Evolutionary conservation across 2,329 filamentous ascomycete species (phyloP).

Genomic region (Claviceps digitariae): DNA sequence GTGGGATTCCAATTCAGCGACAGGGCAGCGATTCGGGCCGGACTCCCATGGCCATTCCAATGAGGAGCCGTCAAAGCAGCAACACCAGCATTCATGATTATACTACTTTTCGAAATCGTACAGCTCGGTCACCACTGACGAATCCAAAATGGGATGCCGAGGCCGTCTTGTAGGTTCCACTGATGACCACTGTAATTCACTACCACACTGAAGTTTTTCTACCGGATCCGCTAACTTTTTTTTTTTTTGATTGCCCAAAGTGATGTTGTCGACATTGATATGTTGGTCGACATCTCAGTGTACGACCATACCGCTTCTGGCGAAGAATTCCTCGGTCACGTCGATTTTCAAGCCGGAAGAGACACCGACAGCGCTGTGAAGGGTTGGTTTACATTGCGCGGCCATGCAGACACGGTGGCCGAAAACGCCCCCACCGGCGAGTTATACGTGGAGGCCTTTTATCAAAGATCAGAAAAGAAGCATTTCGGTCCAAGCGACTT

Average conservation of each 20-base stretch:
- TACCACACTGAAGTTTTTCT: not conserved
- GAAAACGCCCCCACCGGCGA: conserved; percentile 75
- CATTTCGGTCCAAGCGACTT: conserved; percentile 94
- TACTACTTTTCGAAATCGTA: conserved; percentile 44
- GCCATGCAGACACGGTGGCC: conserved; percentile 55
- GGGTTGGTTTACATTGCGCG: conserved; percentile 73
- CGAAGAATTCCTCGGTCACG: conserved; percentile 84
- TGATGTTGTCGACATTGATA: conserved; percentile 85
- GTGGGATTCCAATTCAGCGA: conserved; percentile 49
- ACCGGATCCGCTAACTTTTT: conserved; percentile 4
- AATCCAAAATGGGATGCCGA: conserved; percentile 94
- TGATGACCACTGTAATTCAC: not conserved
- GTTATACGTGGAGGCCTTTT: conserved; percentile 74
- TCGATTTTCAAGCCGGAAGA: conserved; percentile 58
- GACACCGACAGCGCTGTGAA: conserved; percentile 59
- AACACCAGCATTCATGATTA: conserved; percentile 71
- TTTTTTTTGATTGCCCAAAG: conserved; percentile 37
- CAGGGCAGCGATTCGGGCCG: conserved; percentile 71
- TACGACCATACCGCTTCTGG: conserved; percentile 72
- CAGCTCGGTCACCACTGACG: conserved; percentile 46
- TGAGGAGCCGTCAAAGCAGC: conserved; percentile 93
- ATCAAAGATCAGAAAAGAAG: conserved; percentile 77
- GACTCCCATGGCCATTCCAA: conserved; percentile 82
- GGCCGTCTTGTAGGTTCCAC: conserved; percentile 66
- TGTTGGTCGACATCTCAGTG: conserved; percentile 81